Evolutionary conservation across 2,329 filamentous ascomycete species (phyloP).

Genomic region (Fusarium illudens): DNA sequence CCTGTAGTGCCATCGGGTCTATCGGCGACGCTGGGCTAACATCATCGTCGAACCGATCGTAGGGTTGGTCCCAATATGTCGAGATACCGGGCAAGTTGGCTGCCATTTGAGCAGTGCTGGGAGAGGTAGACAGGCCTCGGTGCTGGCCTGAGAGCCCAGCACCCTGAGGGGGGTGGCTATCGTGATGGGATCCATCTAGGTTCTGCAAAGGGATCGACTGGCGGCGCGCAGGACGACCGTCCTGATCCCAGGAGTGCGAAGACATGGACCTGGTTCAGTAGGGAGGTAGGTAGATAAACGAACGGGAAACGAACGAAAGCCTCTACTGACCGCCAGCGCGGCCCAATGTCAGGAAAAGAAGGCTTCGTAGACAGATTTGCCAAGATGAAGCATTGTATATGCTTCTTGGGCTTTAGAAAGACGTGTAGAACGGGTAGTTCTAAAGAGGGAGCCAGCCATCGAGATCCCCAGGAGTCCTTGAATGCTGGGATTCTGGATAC

Average conservation of each 20-base stretch:
- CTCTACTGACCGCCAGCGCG: constrained; percentile 32
- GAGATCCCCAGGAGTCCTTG: constrained; percentile 35
- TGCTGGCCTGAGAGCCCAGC: constrained; percentile 19
- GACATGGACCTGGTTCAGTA: constrained; percentile 42
- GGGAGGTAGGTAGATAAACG: no score
- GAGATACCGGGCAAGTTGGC: constrained; percentile 55
- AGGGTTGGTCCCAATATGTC: constrained; percentile 63
- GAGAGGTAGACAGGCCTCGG: constrained; percentile 7
- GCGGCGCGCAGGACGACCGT: constrained; percentile 39
- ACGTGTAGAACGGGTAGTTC: constrained; percentile 20
- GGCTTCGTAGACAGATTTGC: constrained; percentile 4
- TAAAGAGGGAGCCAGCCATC: constrained; percentile 27
- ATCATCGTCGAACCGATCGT: constrained; percentile 50
- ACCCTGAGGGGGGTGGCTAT: constrained; percentile 14
- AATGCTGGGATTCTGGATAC: constrained; percentile 17
- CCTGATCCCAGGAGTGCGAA: constrained; percentile 40
- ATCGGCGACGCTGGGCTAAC: constrained; percentile 59
- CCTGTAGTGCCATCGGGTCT: constrained; percentile 62
- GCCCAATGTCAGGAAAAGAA: constrained; percentile 36
- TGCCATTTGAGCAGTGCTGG: constrained; percentile 29
- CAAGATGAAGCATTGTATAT: constrained; percentile 34
- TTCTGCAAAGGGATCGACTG: constrained; percentile 77
- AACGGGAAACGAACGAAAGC: constrained; percentile 17
- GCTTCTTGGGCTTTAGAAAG: constrained; percentile 9
- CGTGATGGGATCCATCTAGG: constrained; percentile 49